These are phyloP conservation scores for Lotmaria passim DNA, from an alignment of 208 protist species.

Conservation along the genomic window DNA sequence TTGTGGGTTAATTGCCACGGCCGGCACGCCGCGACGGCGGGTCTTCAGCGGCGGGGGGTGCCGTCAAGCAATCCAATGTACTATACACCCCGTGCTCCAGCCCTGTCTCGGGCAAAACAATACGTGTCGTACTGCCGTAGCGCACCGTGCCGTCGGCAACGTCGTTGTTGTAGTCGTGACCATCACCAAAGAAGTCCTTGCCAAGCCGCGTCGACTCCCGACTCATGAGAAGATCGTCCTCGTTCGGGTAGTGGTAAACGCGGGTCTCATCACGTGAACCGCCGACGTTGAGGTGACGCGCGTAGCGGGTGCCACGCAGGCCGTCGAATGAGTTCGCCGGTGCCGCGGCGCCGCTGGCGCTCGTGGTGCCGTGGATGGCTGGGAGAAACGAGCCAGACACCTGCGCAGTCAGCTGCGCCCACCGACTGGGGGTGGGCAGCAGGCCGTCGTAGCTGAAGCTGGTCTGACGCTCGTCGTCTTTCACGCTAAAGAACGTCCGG, in stretches of 20 bases:
- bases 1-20: too few relatives aligned
- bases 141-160: not conserved
- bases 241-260: slow-evolving; percentile 9
- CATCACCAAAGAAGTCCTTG: slow-evolving; percentile 2
- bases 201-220: slow-evolving; percentile 10
- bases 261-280: slow-evolving; percentile 26
- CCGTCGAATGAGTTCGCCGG: slow-evolving; percentile 20
- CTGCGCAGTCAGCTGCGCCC: not conserved
- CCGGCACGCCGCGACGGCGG: not conserved
- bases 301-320: slow-evolving; percentile 6
- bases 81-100: slow-evolving; percentile 13
- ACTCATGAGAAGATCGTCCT: slow-evolving; percentile 5
- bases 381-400: slow-evolving; percentile 16
- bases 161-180: slow-evolving; percentile 16
- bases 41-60: slow-evolving; percentile 1
- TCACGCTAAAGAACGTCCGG: not conserved
- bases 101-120: slow-evolving; percentile 1
- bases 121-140: slow-evolving; percentile 9
- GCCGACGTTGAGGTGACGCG: slow-evolving; percentile 4
- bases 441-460: slow-evolving; percentile 18
- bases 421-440: not conserved
- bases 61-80: slow-evolving; percentile 4
- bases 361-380: slow-evolving; percentile 7
- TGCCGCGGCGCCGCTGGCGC: not conserved
- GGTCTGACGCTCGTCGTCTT: slow-evolving; percentile 20